These are phyloP conservation scores for Pascua guehoae DNA, from an alignment of 1,284 basidiomycete species.

Conservation along the genomic window DNA sequence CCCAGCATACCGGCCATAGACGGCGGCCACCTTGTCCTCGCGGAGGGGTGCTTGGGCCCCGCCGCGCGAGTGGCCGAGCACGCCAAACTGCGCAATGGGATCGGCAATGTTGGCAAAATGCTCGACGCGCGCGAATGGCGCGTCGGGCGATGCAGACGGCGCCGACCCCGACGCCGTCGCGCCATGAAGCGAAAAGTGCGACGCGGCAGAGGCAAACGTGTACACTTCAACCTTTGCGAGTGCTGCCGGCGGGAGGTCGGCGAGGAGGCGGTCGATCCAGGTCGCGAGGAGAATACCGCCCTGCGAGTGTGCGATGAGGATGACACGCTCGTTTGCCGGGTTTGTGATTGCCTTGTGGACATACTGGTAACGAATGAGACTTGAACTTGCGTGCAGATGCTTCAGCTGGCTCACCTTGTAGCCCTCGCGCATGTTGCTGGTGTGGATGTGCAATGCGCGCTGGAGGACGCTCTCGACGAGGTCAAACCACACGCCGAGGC, in stretches of 20 bases:
- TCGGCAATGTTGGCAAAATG: conserved; percentile 39
- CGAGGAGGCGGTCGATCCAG: conserved; percentile 33
- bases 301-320: conserved; percentile 40
- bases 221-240: conserved; percentile 39
- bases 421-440: conserved; percentile 22
- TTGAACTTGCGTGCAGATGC: too few species aligned
- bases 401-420: conserved; percentile 7
- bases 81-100: conserved; percentile 32
- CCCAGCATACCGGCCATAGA: conserved; percentile 33
- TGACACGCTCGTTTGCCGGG: conserved; percentile 24
- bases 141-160: conserved; percentile 7
- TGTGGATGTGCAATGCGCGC: conserved; percentile 28
- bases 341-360: conserved; percentile 16
- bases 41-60: conserved; percentile 1
- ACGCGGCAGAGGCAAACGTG: conserved; percentile 40
- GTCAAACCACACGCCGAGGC: conserved; percentile 34
- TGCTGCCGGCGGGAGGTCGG: conserved; percentile 23
- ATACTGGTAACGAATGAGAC: not conserved
- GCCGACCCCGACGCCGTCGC: not conserved
- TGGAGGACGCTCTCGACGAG: conserved; percentile 34
- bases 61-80: conserved; percentile 8
- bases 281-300: conserved; percentile 36
- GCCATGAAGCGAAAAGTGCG: conserved; percentile 31
- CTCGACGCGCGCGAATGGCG: conserved; percentile 26
- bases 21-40: conserved; percentile 9